These are phyloP conservation scores for Rhizomucor pusillus DNA, from an alignment of 371 early-diverging fungal genomes.

Conservation along the genomic window DNA sequence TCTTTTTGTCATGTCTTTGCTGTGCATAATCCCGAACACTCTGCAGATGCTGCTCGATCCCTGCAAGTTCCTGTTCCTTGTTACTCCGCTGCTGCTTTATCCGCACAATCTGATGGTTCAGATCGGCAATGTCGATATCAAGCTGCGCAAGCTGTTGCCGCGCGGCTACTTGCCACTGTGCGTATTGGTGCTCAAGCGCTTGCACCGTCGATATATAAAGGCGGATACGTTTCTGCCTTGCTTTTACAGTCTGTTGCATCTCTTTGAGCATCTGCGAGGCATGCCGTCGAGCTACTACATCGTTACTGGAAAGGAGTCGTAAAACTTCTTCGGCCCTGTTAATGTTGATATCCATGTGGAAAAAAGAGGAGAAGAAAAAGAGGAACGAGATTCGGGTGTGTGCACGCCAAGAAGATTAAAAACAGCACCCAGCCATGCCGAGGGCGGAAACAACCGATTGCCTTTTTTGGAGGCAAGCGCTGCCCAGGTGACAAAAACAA, in stretches of 20 bases:
- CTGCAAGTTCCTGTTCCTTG: slow-evolving; percentile 3
- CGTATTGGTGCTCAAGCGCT: slow-evolving; percentile 13
- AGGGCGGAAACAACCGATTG: too few species aligned
- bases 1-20: slow-evolving; percentile 24
- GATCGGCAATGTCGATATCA: slow-evolving; percentile 8
- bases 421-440: too few species aligned
- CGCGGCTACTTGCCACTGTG: not conserved
- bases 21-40: slow-evolving; percentile 18
- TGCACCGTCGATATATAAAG: slow-evolving; percentile 8
- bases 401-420: too few species aligned
- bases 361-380: slow-evolving; percentile 3
- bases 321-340: slow-evolving; percentile 6
- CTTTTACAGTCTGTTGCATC: slow-evolving; percentile 12
- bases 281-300: slow-evolving; percentile 5
- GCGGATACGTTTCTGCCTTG: slow-evolving; percentile 18
- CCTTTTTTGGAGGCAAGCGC: too few species aligned
- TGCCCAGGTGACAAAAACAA: too few species aligned
- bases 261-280: slow-evolving; percentile 6
- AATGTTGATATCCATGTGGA: slow-evolving; percentile 4
- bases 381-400: too few species aligned
- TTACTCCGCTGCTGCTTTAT: slow-evolving; percentile 11
- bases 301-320: slow-evolving; percentile 3
- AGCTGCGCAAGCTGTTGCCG: slow-evolving; percentile 4
- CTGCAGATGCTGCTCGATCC: slow-evolving; percentile 11
- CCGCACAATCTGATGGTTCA: slow-evolving; percentile 5